These are phyloP conservation scores for Candida piceae DNA, from an alignment of 805 yeast species.

Conservation along the genomic window DNA sequence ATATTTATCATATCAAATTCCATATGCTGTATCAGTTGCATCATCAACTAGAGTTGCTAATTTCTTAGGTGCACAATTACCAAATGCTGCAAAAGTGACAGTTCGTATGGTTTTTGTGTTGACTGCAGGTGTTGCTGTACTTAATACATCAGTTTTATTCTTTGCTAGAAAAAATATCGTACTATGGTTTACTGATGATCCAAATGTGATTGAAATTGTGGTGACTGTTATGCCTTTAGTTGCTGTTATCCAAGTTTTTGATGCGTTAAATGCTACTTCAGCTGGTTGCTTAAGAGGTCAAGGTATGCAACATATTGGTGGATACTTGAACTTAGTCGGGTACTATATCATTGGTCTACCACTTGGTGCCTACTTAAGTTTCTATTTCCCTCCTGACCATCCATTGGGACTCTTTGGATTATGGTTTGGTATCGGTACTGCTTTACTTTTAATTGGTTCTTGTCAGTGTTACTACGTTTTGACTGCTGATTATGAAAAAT, in stretches of 20 bases:
- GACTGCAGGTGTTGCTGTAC: slow-evolving; percentile 20
- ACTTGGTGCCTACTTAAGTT: slow-evolving; percentile 54
- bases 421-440: slow-evolving; percentile 32
- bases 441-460: slow-evolving; percentile 37
- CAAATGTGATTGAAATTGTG: slow-evolving; percentile 24
- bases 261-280: slow-evolving; percentile 43
- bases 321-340: slow-evolving; percentile 45
- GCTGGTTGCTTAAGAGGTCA: slow-evolving; percentile 55
- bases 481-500: slow-evolving; percentile 45
- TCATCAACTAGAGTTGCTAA: slow-evolving; percentile 75
- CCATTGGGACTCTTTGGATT: slow-evolving; percentile 36
- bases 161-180: slow-evolving; percentile 24
- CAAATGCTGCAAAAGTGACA: slow-evolving; percentile 25
- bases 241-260: slow-evolving; percentile 41
- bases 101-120: slow-evolving; percentile 24
- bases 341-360: slow-evolving; percentile 74
- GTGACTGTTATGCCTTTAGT: slow-evolving; percentile 25
- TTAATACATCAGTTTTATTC: slow-evolving; percentile 22
- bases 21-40: slow-evolving; percentile 72
- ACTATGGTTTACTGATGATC: slow-evolving; percentile 28
- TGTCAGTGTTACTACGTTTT: slow-evolving; percentile 46
- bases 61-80: slow-evolving; percentile 55
- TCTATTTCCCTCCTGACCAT: slow-evolving; percentile 32
- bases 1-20: slow-evolving; percentile 64
- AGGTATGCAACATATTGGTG: slow-evolving; percentile 54